Conservation (phyloP, 2,329 filamentous ascomycete genomes). For the Diaporthe sp. region DNA sequence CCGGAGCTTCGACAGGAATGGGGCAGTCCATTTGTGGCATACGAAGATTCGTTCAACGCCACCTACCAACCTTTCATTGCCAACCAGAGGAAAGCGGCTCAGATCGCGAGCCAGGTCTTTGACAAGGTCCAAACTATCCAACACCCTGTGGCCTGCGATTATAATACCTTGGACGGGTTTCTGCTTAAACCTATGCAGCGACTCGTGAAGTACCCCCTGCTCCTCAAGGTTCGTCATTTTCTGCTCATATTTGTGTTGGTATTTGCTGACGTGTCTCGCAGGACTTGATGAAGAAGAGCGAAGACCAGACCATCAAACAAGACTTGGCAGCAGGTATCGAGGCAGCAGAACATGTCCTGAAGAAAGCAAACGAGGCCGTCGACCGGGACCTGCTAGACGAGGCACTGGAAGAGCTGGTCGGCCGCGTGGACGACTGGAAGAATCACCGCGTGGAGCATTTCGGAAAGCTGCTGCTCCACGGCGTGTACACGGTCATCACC, state of each 20-base stretch:
- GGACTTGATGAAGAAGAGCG: slow-evolving; percentile 89
- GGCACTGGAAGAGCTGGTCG: slow-evolving; percentile 84
- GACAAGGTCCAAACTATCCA: slow-evolving; percentile 85
- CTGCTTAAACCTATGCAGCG: slow-evolving; percentile 97
- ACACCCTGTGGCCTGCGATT: slow-evolving; percentile 86
- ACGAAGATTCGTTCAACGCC: slow-evolving; percentile 84
- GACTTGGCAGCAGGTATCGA: slow-evolving; percentile 85
- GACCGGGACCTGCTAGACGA: slow-evolving; percentile 88
- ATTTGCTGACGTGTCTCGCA: slow-evolving; percentile 55
- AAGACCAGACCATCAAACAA: slow-evolving; percentile 76
- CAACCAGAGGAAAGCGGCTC: slow-evolving; percentile 92
- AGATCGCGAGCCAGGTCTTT: slow-evolving; percentile 86
- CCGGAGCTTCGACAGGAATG: slow-evolving; percentile 85
- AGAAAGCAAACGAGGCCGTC: slow-evolving; percentile 90
- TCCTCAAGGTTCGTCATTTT: slow-evolving; percentile 77
- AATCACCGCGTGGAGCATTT: slow-evolving; percentile 92
- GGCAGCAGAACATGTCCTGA: slow-evolving; percentile 84
- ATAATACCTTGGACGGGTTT: slow-evolving; percentile 91
- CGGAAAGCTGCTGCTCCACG: slow-evolving; percentile 87
- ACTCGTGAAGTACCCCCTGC: slow-evolving; percentile 91
- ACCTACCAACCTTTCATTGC: slow-evolving; percentile 98
- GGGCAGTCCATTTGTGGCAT: slow-evolving; percentile 90
- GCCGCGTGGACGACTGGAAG: slow-evolving; percentile 96
- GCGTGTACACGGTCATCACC: slow-evolving; percentile 92
- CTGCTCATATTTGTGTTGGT: slow-evolving; percentile 23